These are phyloP conservation scores for Odontarrhena argentea DNA, from an alignment of 345 rosid species.

Conservation along the genomic window DNA sequence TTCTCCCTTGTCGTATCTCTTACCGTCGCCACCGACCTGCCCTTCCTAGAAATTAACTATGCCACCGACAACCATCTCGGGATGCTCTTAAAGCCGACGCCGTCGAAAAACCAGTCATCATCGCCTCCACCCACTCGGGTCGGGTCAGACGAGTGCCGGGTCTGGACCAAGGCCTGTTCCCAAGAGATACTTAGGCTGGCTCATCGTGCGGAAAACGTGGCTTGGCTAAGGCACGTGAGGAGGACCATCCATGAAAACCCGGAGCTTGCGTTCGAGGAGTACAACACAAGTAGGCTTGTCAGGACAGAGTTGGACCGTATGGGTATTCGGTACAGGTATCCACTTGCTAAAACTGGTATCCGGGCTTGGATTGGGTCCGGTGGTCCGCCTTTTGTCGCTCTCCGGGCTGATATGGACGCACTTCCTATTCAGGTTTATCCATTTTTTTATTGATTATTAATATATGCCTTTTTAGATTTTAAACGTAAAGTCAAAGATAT, in stretches of 20 bases:
- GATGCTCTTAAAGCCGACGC: constrained; percentile 2
- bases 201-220: constrained; percentile 46
- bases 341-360: constrained; percentile 73
- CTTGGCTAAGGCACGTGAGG: constrained; percentile 60
- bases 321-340: constrained; percentile 55
- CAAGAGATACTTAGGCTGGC: constrained; percentile 46
- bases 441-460: too few relatives aligned
- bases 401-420: constrained; percentile 89
- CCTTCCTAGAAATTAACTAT: constrained; percentile 32
- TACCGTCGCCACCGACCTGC: constrained; percentile 21
- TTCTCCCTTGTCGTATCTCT: constrained; percentile 10
- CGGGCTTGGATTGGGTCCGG: constrained; percentile 80
- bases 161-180: constrained; percentile 35
- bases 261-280: constrained; percentile 74
- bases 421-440: constrained; percentile 64
- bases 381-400: constrained; percentile 69
- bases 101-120: constrained; percentile 33
- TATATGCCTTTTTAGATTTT: not conserved
- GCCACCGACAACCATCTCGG: constrained; percentile 14
- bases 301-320: constrained; percentile 58
- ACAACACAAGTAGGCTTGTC: constrained; percentile 61
- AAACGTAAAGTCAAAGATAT: not conserved
- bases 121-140: not conserved
- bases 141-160: constrained; percentile 30
- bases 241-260: constrained; percentile 77